Base-by-base conservation (phyloP, 805 yeast genomes). In the Candida caryicola region DNA sequence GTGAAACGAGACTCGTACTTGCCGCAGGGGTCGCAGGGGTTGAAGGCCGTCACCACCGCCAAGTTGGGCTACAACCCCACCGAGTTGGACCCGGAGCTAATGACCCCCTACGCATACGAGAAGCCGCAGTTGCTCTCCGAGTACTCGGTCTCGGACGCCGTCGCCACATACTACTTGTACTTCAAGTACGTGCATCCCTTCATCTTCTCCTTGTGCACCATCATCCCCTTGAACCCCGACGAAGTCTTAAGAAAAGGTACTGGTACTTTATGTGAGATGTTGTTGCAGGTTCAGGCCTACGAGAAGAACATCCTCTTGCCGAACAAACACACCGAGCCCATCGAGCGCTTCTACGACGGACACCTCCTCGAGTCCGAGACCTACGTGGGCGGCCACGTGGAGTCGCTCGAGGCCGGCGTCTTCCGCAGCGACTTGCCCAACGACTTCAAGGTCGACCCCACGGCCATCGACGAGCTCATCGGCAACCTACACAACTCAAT, bases 81-180 rank as follows among this genome's bases (percentile, higher is more conserved):
- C 12, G 99, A 93, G 62, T 70, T 93, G 42, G 99, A 93, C 52
- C 99, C 99, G 0, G 99, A 93, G 62, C 68, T 90, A 34, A 93
- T 93, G 99, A 89, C 97, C 0, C 97, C 97, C 0, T 93, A 91
- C 60, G 99, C 99, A 3, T 79, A 82, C 49, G 96, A 90, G 53
- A 79, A 84, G 51, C 99, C 99, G 1, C 98, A 93, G 54, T 66
- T 83, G 3, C 64, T 93, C 36, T 88, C 99, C 0, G 99, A 95
- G 57, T 93, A 93, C 61, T 95, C 99, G 1, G 99, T 93, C 18
- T 95, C 99, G 40, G 99, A 93, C 73, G 99, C 99, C 9, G 99
- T 95, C 28, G 99, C 99, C 4, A 93, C 99, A 0, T 93, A 90
- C 58, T 93, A 93, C 61, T 69, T 93, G 32, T 93, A 90, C 67